These are phyloP conservation scores for Lolium multiflorum DNA, from an alignment of 176 grass and related monocot genomes.

Conservation along the genomic window DNA sequence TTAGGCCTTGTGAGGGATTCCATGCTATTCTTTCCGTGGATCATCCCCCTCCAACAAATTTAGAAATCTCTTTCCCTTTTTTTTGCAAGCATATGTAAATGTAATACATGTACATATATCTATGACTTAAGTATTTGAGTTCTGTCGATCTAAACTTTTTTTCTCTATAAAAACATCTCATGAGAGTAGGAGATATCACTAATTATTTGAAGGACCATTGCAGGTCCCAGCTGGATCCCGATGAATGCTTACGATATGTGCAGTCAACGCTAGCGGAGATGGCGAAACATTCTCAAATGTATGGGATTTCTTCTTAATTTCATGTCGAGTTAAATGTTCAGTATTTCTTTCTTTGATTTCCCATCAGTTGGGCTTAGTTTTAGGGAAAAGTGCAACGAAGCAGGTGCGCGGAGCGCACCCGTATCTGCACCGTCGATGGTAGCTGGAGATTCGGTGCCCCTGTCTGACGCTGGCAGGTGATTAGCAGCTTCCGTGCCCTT, in stretches of 20 bases:
- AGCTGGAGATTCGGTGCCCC: too few relatives aligned
- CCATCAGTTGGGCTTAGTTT: not conserved
- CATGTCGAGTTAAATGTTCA: not conserved
- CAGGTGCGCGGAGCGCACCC: too few relatives aligned
- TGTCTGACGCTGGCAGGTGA: too few relatives aligned
- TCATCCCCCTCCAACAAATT: not conserved
- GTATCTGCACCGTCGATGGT: too few relatives aligned
- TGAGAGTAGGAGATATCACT: not conserved
- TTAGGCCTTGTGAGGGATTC: not conserved
- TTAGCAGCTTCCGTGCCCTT: too few relatives aligned
- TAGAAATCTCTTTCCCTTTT: not conserved
- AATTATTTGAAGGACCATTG: not conserved
- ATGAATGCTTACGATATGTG: not conserved
- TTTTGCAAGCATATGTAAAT: conserved; percentile 5
- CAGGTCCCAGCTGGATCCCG: not conserved
- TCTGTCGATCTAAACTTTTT: not conserved
- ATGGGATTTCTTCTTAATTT: conserved; percentile 1
- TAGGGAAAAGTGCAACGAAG: too few relatives aligned
- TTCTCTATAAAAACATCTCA: not conserved
- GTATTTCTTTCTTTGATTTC: not conserved
- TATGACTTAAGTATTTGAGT: not conserved
- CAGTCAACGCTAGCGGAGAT: not conserved
- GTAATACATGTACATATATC: not conserved
- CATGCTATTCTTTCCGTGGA: not conserved
- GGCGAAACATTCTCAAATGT: not conserved